Conservation (phyloP, 1,139 yeast genomes). For the Ogataea hybrid region DNA sequence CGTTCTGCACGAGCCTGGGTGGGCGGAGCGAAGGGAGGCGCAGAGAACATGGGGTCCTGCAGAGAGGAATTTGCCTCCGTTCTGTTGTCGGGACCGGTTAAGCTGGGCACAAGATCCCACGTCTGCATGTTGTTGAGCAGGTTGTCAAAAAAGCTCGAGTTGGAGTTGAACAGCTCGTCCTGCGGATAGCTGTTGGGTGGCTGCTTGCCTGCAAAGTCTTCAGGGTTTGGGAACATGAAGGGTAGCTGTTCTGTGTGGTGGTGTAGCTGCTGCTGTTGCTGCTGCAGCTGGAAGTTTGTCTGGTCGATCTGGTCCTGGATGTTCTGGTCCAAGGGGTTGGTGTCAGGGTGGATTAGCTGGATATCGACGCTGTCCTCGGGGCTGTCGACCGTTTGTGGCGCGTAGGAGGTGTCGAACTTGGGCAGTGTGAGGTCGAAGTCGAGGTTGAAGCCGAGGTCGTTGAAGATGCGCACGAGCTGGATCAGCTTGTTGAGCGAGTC, state of each 20-base stretch:
- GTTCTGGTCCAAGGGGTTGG: slow-evolving; percentile 15
- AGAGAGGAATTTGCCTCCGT: neutral
- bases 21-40: neutral
- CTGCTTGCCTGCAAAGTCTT: neutral
- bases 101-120: slow-evolving; percentile 21
- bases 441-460: slow-evolving; percentile 18
- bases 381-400: slow-evolving; percentile 7
- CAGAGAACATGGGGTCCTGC: neutral
- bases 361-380: slow-evolving; percentile 12
- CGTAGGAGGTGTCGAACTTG: slow-evolving; percentile 6
- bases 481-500: slow-evolving; percentile 46
- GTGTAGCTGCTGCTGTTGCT: slow-evolving; percentile 18
- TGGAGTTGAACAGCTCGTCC: slow-evolving; percentile 10
- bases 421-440: slow-evolving; percentile 16
- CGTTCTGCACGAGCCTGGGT: neutral
- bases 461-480: slow-evolving; percentile 36
- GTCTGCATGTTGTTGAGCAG: slow-evolving; percentile 23
- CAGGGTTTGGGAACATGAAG: slow-evolving; percentile 8
- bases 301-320: slow-evolving; percentile 14
- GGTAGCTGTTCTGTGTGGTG: slow-evolving; percentile 20
- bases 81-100: neutral
- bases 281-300: slow-evolving; percentile 18
- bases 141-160: slow-evolving; percentile 20
- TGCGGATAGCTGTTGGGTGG: slow-evolving; percentile 3
- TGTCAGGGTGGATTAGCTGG: slow-evolving; percentile 15